A percentile compares a stretch with the other conserved stretches of the same genome.
Conservation (phyloP, 176 grass and related monocot species). For the Puya raimondii region DNA sequence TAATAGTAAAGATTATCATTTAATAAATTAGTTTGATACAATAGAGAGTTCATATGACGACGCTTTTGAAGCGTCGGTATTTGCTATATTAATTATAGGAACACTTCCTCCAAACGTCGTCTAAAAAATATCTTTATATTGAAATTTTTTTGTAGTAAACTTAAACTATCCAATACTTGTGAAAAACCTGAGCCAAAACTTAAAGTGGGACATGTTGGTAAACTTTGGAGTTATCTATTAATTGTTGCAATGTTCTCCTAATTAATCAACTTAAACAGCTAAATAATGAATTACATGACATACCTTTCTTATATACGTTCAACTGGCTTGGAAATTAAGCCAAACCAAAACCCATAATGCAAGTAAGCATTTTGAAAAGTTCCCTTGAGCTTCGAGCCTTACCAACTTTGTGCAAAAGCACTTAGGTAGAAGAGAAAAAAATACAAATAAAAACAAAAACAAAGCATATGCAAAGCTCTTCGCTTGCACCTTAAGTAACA, state of each 20-base stretch:
- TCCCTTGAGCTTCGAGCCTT: not conserved
- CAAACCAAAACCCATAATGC: not conserved
- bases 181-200: not conserved
- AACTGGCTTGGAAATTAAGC: not conserved
- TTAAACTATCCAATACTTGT: no score
- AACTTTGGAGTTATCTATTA: not conserved
- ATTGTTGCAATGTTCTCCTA: not conserved
- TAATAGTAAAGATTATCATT: no score
- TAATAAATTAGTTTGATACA: no score
- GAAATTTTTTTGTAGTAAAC: no score
- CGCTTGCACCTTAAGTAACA: no score
- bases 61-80: no score
- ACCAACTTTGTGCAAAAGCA: not conserved
- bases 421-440: not conserved
- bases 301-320: not conserved
- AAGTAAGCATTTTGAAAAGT: not conserved
- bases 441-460: not conserved
- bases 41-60: no score
- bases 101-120: no score
- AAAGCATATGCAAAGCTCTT: no score
- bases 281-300: not conserved
- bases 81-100: no score
- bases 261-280: not conserved
- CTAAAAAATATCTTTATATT: no score
- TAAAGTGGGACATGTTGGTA: not conserved